Conservation (phyloP, 2,329 filamentous ascomycete genomes). For the Cladophialophora chaetospira region DNA sequence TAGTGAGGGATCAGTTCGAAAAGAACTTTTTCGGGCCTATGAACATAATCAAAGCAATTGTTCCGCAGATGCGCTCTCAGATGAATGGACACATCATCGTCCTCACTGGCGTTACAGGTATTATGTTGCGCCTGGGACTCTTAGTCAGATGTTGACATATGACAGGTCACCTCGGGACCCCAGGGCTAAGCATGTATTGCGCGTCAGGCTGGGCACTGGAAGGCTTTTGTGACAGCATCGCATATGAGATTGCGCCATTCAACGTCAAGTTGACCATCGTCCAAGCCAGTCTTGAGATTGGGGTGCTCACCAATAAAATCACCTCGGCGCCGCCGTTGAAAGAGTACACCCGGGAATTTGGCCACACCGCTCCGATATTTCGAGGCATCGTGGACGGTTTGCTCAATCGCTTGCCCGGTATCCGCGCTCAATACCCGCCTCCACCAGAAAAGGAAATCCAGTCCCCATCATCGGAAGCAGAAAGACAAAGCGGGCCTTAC, state of each 20-base stretch:
- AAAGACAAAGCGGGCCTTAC: conserved; percentile 32
- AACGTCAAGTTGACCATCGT: conserved; percentile 96
- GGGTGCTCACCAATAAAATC: conserved; percentile 82
- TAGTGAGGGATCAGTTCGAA: conserved; percentile 91
- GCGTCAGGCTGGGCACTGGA: conserved; percentile 93
- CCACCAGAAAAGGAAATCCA: conserved; percentile 30
- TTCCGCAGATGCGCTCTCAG: conserved; percentile 77
- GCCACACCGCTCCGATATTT: conserved; percentile 74
- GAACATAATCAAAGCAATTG: conserved; percentile 87
- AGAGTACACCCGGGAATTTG: conserved; percentile 65
- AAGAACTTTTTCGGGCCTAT: conserved; percentile 93
- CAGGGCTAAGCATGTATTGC: conserved; percentile 86
- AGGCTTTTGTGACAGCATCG: conserved; percentile 90
- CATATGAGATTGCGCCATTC: conserved; percentile 95
- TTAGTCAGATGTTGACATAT: neutral
- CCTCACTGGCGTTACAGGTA: conserved; percentile 84
- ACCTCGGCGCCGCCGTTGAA: conserved; percentile 77
- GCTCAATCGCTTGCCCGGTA: conserved; percentile 73
- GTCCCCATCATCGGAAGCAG: conserved; percentile 31
- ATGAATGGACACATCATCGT: conserved; percentile 88
- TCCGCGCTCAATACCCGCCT: conserved; percentile 45
- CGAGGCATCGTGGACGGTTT: conserved; percentile 81
- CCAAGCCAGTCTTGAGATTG: conserved; percentile 91
- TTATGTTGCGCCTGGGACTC: conserved; percentile 39
- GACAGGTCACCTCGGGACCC: conserved; percentile 81